Evolutionary conservation across 768 basidiomycete species (phyloP), one percentile per base, ranked within the genome.

Genomic region (Tubosaeta sp.): DNA sequence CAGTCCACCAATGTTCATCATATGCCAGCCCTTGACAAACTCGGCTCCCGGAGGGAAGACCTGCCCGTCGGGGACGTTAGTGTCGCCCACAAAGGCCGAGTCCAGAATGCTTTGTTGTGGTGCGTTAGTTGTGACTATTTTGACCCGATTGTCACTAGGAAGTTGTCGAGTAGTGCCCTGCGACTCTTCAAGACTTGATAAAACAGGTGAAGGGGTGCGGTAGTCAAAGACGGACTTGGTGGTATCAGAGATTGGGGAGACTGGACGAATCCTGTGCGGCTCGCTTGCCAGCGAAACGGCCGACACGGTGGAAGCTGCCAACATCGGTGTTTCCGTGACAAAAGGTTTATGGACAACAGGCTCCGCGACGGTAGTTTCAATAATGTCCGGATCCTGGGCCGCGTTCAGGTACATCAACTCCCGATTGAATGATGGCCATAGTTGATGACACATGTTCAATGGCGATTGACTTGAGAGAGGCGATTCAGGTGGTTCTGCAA

Each of bases 21-120:
- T 77, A 51, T 76, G 74, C 91, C 91, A 94, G 19, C 82, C 82
- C 69, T 92, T 93, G 50, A 91, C 79, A 60, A 93, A 94, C 64
- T 88, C 88, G 0, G 88, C 88, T 32, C 91, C 91, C 7, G 88
- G 83, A 29, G 88, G 88, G 63, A 92, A 86, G 45, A 78, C 61
- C 59, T 90, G 87, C 1, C 89, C 90, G 58, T 87, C 84, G 5
- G 79, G 73, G 46, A 89, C 84, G 32, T 87, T 91, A 37, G 83
- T 74, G 63, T 91, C 86, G 33, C 74, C 74, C 6, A 91, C 54
- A 54, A 85, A 85, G 6, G 71, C 71, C 4, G 87, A 86, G 34
- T 74, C 74, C 53, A 86, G 62, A 17, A 26, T 7, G 5, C 12
- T 33, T 34, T 52, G 45, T 13, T 1, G 44, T 1, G 45, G 38